phyloP scores from a whole-genome alignment of 768 basidiomycete genomes.

The Mycena metata region DNA sequence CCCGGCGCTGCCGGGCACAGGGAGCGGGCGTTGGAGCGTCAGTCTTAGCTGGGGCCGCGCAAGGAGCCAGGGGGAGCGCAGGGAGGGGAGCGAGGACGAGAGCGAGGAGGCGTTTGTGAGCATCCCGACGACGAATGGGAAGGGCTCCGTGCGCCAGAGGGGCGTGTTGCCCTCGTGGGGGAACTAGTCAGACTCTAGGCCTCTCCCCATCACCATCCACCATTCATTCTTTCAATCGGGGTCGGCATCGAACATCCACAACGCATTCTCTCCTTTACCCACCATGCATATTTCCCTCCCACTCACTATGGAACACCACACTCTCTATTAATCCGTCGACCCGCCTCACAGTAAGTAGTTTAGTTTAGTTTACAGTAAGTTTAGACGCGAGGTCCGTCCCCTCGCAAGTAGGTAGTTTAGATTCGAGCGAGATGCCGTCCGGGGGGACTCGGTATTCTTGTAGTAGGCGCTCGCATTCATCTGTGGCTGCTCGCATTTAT shows the following conservation, averaged over 20 bases:
- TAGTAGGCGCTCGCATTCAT: constrained; percentile 5
- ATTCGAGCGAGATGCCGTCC: no score
- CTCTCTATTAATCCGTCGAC: constrained; percentile 23
- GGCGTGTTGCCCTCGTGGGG: constrained; percentile 27
- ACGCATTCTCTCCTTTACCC: constrained; percentile 20
- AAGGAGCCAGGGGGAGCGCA: constrained; percentile 16
- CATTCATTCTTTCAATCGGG: background rate
- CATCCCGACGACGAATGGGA: constrained; percentile 10
- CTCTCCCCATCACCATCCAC: background rate
- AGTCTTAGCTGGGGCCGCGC: constrained; percentile 39
- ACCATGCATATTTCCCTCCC: constrained; percentile 27
- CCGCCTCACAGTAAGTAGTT: no score
- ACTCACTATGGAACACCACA: constrained; percentile 22
- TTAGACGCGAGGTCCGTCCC: no score
- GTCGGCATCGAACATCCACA: constrained; percentile 11
- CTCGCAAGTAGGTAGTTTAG: no score
- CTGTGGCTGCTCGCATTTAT: background rate
- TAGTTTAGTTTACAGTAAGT: no score
- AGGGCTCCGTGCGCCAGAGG: constrained; percentile 23
- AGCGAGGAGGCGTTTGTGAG: constrained; percentile 17
- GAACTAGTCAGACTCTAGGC: background rate
- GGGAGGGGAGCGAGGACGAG: constrained; percentile 20
- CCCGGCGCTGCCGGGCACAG: constrained; percentile 21
- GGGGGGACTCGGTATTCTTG: background rate
- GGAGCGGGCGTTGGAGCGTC: constrained; percentile 36